Evolutionary conservation across 495 filamentous ascomycete species (phyloP), one percentile per base, ranked within the genome.

Genomic region (Hypoxylon intermedium): DNA sequence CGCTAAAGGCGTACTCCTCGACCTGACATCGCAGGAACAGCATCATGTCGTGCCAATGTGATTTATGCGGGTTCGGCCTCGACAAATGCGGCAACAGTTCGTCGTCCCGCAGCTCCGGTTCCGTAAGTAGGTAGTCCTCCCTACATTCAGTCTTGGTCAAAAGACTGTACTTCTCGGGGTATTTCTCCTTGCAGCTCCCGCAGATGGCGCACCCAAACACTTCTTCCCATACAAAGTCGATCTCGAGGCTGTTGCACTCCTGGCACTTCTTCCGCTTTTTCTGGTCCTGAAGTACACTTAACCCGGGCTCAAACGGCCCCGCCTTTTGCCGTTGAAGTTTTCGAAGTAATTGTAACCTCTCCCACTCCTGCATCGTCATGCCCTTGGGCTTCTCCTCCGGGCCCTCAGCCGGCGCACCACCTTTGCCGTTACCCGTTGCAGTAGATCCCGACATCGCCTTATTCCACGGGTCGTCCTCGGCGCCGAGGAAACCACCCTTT

Each of bases 21-120:
- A 98, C 88, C 68, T 98, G 95, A 55, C 86, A 97, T 0, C 95
- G 87, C 6, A 98, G 79, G 69, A 89, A 98, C 0, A 98, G 84
- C 89, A 94, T 94, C 94, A 98, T 98, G 76, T 94, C 91, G 67
- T 97, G 93, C 91, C 91, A 98, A 28, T 92, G 92, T 0, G 87
- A 85, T 69, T 96, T 97, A 71, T 97, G 93, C 15, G 94, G 94
- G 68, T 98, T 98, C 4, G 95, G 94, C 20, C 85, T 86, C 57
- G 90, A 89, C 0, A 98, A 75, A 71, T 92, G 92, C 0, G 94
- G 94, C 2, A 98, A 79, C 7, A 98, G 77, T 40, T 93, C 90
- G 50, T 84, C 81, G 65, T 98, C 94, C 56, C 85, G 85, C 1
- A 98, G 79, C 68, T 97, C 93, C 37, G 91, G 90, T 65, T 98